phyloP scores from a whole-genome alignment of 352 stramenopile species.

The Phytopythium vexans region DNA sequence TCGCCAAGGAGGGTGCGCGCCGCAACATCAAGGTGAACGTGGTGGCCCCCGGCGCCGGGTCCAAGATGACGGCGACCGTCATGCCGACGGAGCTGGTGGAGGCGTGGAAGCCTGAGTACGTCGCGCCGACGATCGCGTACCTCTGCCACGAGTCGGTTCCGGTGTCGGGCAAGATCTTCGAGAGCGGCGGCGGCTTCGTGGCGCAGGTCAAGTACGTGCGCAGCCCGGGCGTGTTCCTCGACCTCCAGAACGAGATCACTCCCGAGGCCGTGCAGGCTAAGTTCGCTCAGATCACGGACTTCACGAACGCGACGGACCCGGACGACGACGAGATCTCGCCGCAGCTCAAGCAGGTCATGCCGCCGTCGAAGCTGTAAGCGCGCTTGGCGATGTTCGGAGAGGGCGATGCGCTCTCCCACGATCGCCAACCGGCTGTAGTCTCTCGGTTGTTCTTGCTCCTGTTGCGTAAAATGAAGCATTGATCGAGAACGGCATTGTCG shows the following conservation, averaged over 20 bases:
- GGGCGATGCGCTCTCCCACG: too few relatives aligned
- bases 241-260: constrained; percentile 69
- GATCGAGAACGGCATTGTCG: too few relatives aligned
- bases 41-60: constrained; percentile 80
- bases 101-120: constrained; percentile 87
- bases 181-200: constrained; percentile 82
- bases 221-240: constrained; percentile 61
- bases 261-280: constrained; percentile 75
- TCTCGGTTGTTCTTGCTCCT: too few relatives aligned
- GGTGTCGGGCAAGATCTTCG: constrained; percentile 74
- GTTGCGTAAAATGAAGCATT: too few relatives aligned
- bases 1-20: constrained; percentile 81
- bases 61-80: constrained; percentile 84
- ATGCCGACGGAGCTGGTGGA: constrained; percentile 82
- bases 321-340: constrained; percentile 73
- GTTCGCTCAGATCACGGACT: constrained; percentile 76
- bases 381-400: too few relatives aligned
- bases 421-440: too few relatives aligned
- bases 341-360: constrained; percentile 79
- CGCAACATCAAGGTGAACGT: constrained; percentile 90
- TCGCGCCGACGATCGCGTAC: constrained; percentile 83
- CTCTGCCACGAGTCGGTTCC: constrained; percentile 82
- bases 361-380: constrained; percentile 62
- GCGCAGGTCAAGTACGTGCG: constrained; percentile 83
- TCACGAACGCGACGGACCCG: constrained; percentile 67